phyloP scores from a whole-genome alignment of 2,329 filamentous ascomycete genomes.

The Phoma sp. region DNA sequence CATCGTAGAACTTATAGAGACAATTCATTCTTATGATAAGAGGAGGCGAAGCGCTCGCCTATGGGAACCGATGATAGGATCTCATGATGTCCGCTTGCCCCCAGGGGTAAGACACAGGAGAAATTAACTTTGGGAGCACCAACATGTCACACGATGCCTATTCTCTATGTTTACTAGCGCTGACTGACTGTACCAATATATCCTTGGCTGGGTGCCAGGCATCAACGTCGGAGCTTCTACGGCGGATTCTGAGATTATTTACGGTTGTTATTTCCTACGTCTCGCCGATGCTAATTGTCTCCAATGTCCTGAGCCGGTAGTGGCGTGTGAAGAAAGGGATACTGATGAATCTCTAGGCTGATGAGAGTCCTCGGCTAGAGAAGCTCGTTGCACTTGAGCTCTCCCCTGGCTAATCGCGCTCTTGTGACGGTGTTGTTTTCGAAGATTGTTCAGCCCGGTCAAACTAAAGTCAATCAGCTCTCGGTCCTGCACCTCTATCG shows the following conservation, averaged over 20 bases:
- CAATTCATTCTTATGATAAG: neutral
- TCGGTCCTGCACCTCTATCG: neutral
- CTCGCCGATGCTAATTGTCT: neutral
- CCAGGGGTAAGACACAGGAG: neutral
- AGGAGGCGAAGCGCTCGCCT: neutral
- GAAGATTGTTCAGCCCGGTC: neutral
- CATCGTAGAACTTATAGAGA: neutral
- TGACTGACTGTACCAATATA: neutral
- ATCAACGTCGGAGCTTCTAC: neutral
- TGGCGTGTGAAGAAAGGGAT: neutral
- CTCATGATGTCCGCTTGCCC: neutral
- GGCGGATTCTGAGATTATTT: neutral
- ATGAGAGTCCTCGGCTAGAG: neutral
- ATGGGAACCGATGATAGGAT: neutral
- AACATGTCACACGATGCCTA: neutral
- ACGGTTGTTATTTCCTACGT: neutral
- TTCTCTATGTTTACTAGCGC: slow-evolving; percentile 2
- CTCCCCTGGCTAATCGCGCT: neutral
- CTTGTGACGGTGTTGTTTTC: too few relatives aligned
- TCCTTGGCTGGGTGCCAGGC: neutral
- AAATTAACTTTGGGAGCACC: neutral
- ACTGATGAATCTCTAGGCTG: neutral
- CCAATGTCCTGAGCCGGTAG: neutral
- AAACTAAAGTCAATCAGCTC: neutral
- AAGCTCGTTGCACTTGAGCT: neutral